These are phyloP conservation scores for Aquilaria malaccensis DNA, from an alignment of 345 rosid genomes.

Conservation along the genomic window DNA sequence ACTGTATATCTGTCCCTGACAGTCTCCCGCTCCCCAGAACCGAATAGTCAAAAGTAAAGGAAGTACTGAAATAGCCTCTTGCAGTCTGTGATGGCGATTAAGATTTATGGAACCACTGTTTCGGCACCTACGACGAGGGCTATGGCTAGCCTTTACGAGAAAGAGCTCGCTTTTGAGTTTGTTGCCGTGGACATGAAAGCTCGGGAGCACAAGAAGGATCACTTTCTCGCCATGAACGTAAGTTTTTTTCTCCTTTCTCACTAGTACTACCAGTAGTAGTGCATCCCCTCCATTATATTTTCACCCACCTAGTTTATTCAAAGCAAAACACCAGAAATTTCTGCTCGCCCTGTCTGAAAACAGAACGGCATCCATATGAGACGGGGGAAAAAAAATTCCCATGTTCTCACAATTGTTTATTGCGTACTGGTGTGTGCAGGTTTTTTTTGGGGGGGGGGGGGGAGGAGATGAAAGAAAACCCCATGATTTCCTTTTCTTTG, in stretches of 20 bases:
- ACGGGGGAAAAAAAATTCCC: too few species aligned
- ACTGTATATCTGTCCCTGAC: not conserved
- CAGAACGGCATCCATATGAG: too few species aligned
- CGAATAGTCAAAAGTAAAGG: not conserved
- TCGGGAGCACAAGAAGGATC: slow-evolving; percentile 57
- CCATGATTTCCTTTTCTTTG: not conserved
- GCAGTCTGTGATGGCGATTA: slow-evolving; percentile 28
- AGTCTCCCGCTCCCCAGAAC: not conserved
- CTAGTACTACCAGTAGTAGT: too few species aligned
- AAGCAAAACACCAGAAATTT: too few species aligned
- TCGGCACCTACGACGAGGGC: slow-evolving; percentile 50
- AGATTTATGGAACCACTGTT: slow-evolving; percentile 32
- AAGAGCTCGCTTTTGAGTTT: slow-evolving; percentile 45
- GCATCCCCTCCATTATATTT: too few species aligned
- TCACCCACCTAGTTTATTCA: too few species aligned
- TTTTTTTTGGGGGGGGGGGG: too few species aligned
- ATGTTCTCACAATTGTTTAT: too few species aligned
- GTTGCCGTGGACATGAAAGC: slow-evolving; percentile 36
- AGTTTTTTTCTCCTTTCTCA: not conserved
- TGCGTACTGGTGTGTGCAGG: too few species aligned
- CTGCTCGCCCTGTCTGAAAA: too few species aligned
- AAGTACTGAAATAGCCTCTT: not conserved
- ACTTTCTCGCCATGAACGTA: slow-evolving; percentile 56
- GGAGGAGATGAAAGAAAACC: not conserved
- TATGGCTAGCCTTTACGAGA: slow-evolving; percentile 51